Percentiles rank a stretch among this genome's conserved stretches.
Evolutionary conservation across 257 asterid species (phyloP).

Genomic region (Solanum tarapatanum): DNA sequence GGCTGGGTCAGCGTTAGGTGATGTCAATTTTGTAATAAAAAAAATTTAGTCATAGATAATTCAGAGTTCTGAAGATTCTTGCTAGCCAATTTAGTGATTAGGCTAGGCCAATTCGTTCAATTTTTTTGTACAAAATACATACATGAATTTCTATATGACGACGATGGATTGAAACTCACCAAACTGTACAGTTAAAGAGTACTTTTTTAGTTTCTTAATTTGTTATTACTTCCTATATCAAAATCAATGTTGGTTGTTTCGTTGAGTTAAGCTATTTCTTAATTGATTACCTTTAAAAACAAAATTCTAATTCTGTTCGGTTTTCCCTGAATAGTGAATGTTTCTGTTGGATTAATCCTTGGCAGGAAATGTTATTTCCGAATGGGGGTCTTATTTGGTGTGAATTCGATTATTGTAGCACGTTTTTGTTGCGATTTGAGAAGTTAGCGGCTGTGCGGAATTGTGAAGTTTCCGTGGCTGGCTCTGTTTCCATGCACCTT

Average conservation of each 20-base stretch:
- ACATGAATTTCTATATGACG: neutral
- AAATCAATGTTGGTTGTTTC: neutral
- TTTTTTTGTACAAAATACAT: neutral
- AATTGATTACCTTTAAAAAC: neutral
- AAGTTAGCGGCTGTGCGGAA: neutral
- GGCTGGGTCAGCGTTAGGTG: slow-evolving; percentile 67
- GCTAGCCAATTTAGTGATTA: neutral
- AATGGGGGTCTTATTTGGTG: neutral
- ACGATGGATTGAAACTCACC: neutral
- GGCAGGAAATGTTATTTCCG: neutral
- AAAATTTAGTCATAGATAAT: neutral
- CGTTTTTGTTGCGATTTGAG: neutral
- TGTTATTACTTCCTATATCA: neutral
- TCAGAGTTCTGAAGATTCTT: slow-evolving; percentile 3
- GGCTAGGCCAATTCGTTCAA: neutral
- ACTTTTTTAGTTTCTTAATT: neutral
- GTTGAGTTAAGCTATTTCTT: neutral
- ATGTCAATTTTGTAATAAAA: slow-evolving; percentile 1
- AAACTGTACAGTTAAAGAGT: neutral
- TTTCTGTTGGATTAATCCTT: neutral
- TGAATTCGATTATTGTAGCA: neutral
- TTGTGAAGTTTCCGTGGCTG: neutral
- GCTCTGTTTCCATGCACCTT: neutral
- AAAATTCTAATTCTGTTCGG: neutral
- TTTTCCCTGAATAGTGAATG: neutral